Base-by-base conservation (phyloP, 345 rosid species). In the Pelargonium nanum region DNA sequence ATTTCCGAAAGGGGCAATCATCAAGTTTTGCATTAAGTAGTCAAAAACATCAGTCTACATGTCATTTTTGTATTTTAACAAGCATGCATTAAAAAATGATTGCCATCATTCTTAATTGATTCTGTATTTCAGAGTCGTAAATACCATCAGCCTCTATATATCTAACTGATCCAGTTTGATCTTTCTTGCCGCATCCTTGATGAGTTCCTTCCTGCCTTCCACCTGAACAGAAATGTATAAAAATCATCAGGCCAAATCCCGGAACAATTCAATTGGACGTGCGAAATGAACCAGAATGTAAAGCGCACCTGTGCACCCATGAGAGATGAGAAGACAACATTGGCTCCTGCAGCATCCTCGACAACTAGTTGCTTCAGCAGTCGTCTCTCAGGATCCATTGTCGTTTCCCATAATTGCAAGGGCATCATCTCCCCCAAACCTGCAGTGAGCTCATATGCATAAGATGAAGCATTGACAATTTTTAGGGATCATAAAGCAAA, bases 391-490 rank as follows among this genome's bases (percentile, higher is more conserved):
- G 96, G 96, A 81, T 90, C 81, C 96, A 94, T 66, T 2, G 97
- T 94, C 61, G 99, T 94, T 73, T 90, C 97, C 97, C 99, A 94
- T 12, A 94, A 82, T 76, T 94, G 99, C 17, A 19, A 44, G 62
- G 99, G 97, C 99, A 94, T 90, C 99, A 94, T 94, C 80, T 94
- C 97, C 76, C 99, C 97, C 78, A 90, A 77, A 19, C 97, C 99
- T 94, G 72, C 68, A 63, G 56, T 65, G 62, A 55, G 22, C 54
- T 10, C 63, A 61, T 23, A 58, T 5, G 19, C 52, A 48, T n/a
- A 51, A 45, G 48, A 63, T 15, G 53, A 21, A 50, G 53, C 16
- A 5, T 19, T 50, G 19, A 50, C 19, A 50, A 16, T 4, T 16
- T 50, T 19, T 21, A 16, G n/a, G 4, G 4, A 50, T 15, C 8